Base-by-base conservation (phyloP, 768 basidiomycete genomes). In the Phaffia tasmanica region DNA sequence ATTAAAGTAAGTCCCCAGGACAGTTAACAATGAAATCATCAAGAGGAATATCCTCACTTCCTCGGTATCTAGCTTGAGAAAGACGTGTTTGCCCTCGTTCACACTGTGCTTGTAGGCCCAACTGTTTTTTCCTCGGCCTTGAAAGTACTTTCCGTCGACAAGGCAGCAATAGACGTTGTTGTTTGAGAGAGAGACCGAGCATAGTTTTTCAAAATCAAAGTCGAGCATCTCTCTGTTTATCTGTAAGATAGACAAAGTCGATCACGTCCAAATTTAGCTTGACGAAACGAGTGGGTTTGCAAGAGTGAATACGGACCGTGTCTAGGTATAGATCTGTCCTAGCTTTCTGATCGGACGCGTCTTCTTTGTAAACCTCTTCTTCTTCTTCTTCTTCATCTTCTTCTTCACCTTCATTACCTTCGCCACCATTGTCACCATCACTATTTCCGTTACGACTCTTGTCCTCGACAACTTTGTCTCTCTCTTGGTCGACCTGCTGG, bases 141-240 rank as follows among this genome's bases (percentile, higher is more conserved):
- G 94, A 75, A 95, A 98, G 76, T 97, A 99, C 79, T 95, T 98
- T 64, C 95, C 95, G 75, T 90, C 93, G 19, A 98, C 93, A 62
- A 99, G 83, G 75, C 95, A 99, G 46, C 89, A 91, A 74, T 99
- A 99, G 70, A 87, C 88, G 77, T 99, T 95, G 81, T 95, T 92
- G 77, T 98, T 94, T 51, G 89, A 88, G 63, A 90, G 81, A 47
- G 90, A 95, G 61, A 98, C 89, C 11, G 94, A 97, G 81, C 95
- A 99, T 30, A 98, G 83, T 81, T 94, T 92, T 79, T 99, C 95
- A 72, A 99, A 99, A 78, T 99, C 95, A 78, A 99, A 99, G 77
- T 99, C 95, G 65, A 99, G 83, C 55, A 84, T 81, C 57, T 82
- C 83, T 69, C 95, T 83, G 76, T 95, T 91, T 70, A 98, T 88